Evolutionary conservation across 2,329 filamentous ascomycete species (phyloP).

Genomic region (Ceratocystis eucalypticola): DNA sequence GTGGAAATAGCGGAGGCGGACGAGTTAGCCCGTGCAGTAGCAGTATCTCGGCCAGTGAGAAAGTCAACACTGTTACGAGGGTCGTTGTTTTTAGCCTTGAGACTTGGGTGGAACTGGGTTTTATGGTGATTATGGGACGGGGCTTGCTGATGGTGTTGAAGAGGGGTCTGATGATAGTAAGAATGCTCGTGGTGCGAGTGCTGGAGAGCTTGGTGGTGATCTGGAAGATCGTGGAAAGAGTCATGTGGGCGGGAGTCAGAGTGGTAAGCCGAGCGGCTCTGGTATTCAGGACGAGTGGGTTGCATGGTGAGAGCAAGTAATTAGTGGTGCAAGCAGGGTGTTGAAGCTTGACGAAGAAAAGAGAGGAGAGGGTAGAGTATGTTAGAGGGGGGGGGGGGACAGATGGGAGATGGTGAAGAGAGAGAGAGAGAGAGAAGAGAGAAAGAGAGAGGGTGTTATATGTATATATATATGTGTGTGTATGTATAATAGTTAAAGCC

Average conservation of each 20-base stretch:
- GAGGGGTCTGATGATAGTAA: too few species aligned
- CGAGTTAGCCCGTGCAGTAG: background rate
- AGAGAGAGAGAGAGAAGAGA: too few species aligned
- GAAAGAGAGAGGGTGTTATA: too few species aligned
- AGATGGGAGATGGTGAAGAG: too few species aligned
- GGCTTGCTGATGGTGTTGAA: background rate
- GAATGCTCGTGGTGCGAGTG: background rate
- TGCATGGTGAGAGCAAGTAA: background rate
- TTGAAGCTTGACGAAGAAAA: background rate
- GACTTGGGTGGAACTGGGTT: background rate
- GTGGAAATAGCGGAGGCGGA: background rate
- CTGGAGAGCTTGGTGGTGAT: background rate
- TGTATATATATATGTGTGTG: too few species aligned
- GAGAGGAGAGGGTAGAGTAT: background rate
- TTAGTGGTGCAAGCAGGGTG: background rate
- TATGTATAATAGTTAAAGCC: background rate
- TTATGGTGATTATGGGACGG: background rate
- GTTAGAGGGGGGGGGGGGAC: background rate
- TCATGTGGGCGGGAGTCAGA: background rate
- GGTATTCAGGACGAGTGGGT: background rate
- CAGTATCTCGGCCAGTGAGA: background rate
- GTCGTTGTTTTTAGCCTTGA: background rate
- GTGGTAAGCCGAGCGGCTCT: background rate
- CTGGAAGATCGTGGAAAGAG: background rate
- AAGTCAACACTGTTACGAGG: slow-evolving; percentile 11